Percentiles rank a stretch among this genome's conserved stretches.
These are phyloP conservation scores for Aureobasidium sp. DNA, from an alignment of 2,329 filamentous ascomycete species.

Conservation along the genomic window DNA sequence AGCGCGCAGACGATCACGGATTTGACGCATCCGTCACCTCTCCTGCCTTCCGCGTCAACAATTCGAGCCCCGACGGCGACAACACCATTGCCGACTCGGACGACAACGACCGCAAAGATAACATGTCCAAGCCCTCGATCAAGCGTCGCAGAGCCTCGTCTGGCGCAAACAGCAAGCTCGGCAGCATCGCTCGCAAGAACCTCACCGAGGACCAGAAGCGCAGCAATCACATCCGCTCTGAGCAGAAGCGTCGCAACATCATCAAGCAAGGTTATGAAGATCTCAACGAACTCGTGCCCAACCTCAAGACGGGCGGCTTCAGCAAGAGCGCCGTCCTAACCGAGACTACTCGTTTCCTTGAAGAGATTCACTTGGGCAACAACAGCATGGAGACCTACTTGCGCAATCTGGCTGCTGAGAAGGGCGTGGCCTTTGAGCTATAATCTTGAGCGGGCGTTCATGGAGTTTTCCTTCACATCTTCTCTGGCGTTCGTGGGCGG, in stretches of 20 bases:
- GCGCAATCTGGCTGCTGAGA: background rate
- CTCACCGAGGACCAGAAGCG: constrained; percentile 73
- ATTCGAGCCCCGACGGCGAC: constrained; percentile 10
- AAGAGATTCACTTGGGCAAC: constrained; percentile 65
- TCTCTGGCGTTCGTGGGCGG: background rate
- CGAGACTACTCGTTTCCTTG: constrained; percentile 71
- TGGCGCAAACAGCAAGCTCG: background rate
- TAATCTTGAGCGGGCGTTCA: constrained; percentile 5
- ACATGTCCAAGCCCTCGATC: background rate
- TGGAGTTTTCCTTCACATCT: background rate
- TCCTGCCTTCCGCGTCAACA: constrained; percentile 3
- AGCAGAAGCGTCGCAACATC: constrained; percentile 76
- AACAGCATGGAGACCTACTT: constrained; percentile 15
- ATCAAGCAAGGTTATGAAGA: constrained; percentile 81
- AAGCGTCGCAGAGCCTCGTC: constrained; percentile 14
- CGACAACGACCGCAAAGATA: background rate
- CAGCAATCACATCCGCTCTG: constrained; percentile 79
- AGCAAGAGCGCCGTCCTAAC: constrained; percentile 76
- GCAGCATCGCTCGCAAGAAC: constrained; percentile 38
- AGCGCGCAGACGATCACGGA: background rate
- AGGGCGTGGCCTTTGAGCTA: constrained; percentile 3
- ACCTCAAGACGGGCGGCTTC: constrained; percentile 64
- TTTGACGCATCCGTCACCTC: background rate
- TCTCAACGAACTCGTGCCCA: constrained; percentile 68
- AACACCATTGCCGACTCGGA: background rate